Conservation (phyloP, 2,329 filamentous ascomycete species). For the Trichoderma koningii region DNA sequence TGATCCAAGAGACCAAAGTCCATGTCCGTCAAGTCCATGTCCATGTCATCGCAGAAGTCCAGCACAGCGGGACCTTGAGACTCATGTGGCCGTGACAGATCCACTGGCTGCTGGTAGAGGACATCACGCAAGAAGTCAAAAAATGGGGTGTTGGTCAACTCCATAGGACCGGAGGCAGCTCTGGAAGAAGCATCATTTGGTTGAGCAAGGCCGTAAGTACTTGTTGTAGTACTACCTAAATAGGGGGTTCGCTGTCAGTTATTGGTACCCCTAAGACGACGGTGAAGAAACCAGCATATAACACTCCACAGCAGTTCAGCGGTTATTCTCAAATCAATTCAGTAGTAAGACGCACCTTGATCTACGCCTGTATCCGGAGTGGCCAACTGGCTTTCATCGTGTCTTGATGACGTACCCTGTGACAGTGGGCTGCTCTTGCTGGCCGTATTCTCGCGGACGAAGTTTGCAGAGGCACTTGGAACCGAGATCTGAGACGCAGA, state of each 20-base stretch:
- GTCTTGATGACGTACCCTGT: constrained; percentile 32
- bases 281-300: neutral
- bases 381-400: constrained; percentile 41
- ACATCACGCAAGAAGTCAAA: constrained; percentile 55
- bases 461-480: constrained; percentile 29
- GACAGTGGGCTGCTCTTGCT: constrained; percentile 36
- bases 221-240: constrained; percentile 21
- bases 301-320: neutral
- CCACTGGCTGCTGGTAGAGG: constrained; percentile 50
- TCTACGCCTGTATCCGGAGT: constrained; percentile 42
- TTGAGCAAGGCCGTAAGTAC: constrained; percentile 18
- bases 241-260: constrained; percentile 7
- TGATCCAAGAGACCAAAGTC: constrained; percentile 55
- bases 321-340: neutral
- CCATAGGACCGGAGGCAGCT: constrained; percentile 29
- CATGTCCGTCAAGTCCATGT: constrained; percentile 53
- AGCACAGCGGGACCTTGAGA: constrained; percentile 49
- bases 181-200: constrained; percentile 18
- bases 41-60: constrained; percentile 53
- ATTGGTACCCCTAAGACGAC: neutral
- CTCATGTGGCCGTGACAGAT: constrained; percentile 42
- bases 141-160: constrained; percentile 47
- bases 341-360: constrained; percentile 32
- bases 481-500: constrained; percentile 31
- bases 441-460: constrained; percentile 29